Conservation (phyloP, 2,329 filamentous ascomycete species). For the Pseudogymnoascus destructans region DNA sequence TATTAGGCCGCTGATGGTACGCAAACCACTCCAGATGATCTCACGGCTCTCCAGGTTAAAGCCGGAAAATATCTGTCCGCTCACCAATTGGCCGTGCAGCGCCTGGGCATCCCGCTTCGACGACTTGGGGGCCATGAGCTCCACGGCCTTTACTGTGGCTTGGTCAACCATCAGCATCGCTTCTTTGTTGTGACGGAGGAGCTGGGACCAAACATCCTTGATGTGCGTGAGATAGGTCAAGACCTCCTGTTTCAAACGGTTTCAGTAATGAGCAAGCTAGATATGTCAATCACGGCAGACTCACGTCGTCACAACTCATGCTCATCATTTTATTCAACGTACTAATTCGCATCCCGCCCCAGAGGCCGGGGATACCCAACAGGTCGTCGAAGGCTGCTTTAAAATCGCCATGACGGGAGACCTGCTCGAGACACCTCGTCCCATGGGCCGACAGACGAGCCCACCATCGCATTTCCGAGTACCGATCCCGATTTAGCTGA, state of each 20-base stretch:
- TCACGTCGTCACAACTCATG: conserved; percentile 26
- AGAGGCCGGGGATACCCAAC: conserved; percentile 24
- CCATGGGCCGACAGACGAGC: neutral
- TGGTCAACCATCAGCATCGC: conserved; percentile 24
- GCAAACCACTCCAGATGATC: no score
- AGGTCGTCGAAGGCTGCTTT: no score
- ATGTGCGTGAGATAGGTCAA: conserved; percentile 25
- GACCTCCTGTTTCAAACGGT: conserved; percentile 20
- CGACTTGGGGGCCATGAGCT: conserved; percentile 24
- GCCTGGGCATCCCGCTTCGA: conserved; percentile 20
- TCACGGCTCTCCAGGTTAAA: no score
- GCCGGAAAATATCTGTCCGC: no score
- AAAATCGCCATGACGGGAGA: neutral
- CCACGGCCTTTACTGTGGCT: conserved; percentile 24
- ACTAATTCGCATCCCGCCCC: conserved; percentile 24
- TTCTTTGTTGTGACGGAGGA: no score
- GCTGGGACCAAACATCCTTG: no score
- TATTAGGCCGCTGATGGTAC: no score
- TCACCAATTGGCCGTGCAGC: no score
- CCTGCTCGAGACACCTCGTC: neutral
- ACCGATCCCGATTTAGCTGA: neutral
- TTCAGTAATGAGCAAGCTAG: neutral
- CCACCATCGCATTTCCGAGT: neutral
- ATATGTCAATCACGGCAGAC: conserved; percentile 12
- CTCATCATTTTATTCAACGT: conserved; percentile 22